phyloP scores from a whole-genome alignment of 1,139 yeast genomes.

The Debaryomyces fabryi region DNA sequence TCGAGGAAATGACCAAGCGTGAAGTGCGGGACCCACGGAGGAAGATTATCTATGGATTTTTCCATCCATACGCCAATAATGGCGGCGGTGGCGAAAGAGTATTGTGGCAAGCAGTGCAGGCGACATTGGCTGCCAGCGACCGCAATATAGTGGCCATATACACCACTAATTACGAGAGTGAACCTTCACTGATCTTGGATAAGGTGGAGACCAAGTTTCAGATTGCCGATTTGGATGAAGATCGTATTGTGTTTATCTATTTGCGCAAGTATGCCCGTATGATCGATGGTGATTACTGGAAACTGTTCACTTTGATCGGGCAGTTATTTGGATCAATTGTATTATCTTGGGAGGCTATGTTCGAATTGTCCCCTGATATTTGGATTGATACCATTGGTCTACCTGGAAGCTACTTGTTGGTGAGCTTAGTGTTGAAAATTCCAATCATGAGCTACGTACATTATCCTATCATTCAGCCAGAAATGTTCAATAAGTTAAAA shows the following conservation, averaged over 20 bases:
- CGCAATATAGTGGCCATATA: conserved; percentile 71
- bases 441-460: conserved; percentile 91
- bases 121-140: conserved; percentile 58
- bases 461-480: conserved; percentile 87
- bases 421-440: conserved; percentile 54
- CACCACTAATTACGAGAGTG: conserved; percentile 64
- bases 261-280: conserved; percentile 57
- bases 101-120: conserved; percentile 87
- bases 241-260: conserved; percentile 71
- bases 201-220: conserved; percentile 70
- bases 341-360: conserved; percentile 71
- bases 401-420: conserved; percentile 73
- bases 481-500: conserved; percentile 71
- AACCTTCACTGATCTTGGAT: conserved; percentile 55
- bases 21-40: conserved; percentile 43
- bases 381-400: conserved; percentile 95
- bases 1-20: conserved; percentile 36
- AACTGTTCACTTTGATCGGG: conserved; percentile 76
- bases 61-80: conserved; percentile 94
- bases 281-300: conserved; percentile 78
- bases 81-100: conserved; percentile 99
- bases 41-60: conserved; percentile 69
- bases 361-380: conserved; percentile 77
- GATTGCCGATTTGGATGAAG: conserved; percentile 47
- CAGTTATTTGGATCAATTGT: conserved; percentile 82